Evolutionary conservation across 345 rosid genomes (phyloP).

Genomic region (thale cress (Arabidopsis thaliana)): DNA sequence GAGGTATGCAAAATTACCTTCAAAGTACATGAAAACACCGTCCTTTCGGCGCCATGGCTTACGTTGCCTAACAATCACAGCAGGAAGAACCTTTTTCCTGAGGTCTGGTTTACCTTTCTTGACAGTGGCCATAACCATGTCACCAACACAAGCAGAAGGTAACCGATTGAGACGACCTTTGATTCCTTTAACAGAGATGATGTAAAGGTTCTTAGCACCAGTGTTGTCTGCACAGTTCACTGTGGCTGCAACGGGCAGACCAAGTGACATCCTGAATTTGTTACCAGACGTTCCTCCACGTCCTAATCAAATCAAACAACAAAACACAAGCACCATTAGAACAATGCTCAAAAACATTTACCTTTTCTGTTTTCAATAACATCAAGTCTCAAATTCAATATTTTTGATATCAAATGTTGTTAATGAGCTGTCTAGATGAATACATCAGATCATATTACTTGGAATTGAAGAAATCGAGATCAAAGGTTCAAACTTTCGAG

Average conservation of each 20-base stretch:
- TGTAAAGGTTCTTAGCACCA: slow-evolving; percentile 92
- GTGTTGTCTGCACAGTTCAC: slow-evolving; percentile 98
- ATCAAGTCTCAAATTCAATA: background rate
- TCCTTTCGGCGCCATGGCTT: slow-evolving; percentile 99
- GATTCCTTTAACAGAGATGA: slow-evolving; percentile 94
- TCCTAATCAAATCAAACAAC: slow-evolving; percentile 47
- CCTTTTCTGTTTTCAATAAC: background rate
- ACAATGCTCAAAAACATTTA: background rate
- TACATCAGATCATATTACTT: background rate
- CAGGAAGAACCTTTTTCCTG: slow-evolving; percentile 95
- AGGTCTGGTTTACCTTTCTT: slow-evolving; percentile 97
- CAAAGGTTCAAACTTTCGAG: background rate
- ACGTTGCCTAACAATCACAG: slow-evolving; percentile 93
- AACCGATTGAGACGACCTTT: slow-evolving; percentile 87
- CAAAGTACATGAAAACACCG: slow-evolving; percentile 94
- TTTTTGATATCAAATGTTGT: background rate
- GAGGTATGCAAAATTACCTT: slow-evolving; percentile 48
- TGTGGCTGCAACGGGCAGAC: slow-evolving; percentile 96
- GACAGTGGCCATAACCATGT: slow-evolving; percentile 97
- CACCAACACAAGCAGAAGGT: slow-evolving; percentile 95
- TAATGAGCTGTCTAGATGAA: background rate
- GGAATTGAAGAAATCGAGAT: background rate
- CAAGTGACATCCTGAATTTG: slow-evolving; percentile 96
- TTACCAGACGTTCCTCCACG: slow-evolving; percentile 94
- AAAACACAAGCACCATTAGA: background rate